Base-by-base conservation (phyloP, 371 early-diverging fungal genomes). In the Lichtheimia ramosa region DNA sequence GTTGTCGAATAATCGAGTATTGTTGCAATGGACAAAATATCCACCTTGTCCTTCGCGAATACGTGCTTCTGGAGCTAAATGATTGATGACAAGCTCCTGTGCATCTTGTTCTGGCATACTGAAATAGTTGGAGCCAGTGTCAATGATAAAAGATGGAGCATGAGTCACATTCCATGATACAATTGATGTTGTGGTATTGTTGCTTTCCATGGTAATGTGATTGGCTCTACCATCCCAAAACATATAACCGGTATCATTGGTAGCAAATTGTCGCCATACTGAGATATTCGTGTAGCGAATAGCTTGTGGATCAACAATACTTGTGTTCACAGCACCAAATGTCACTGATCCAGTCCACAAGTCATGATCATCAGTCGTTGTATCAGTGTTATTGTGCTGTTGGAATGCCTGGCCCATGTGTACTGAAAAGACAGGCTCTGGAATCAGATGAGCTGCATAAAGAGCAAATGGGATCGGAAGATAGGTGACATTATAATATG, bases 261-360 rank as follows among this genome's bases (percentile, higher is more conserved):
- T 18, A 7, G 40, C 53, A 34, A 18, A 39, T 18, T 53, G 40
- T 18, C 18, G 14, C n/a, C 40, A 53, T n/a, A 21, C 21, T 10
- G 34, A 34, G 0, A 34, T 34, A 34, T 34, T 34, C 0, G 34
- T 34, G 10, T 34, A 34, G 5, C 10, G 34, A 8, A 34, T 34
- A 34, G 34, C 10, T 10, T 34, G 34, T 34, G 34, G 34, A n/a
- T 53, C 53, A 40, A 53, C 14, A 8, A 53, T n/a, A 16, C 16
- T 53, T 12, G 18, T 7, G 3, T 40, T 20, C 12, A 39, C 28
- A 13, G 62, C 76, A 16, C 79, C 79, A 63, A 82, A 73, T n/a
- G 70, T 63, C 13, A 79, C 67, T 51, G 77, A 75, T 18, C 77
- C 77, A 1, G 67, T 58, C 49, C 54, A 48, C 34, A 34, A 8